Base-by-base conservation (phyloP, 768 basidiomycete species). In the Xerocomus potaroensis region DNA sequence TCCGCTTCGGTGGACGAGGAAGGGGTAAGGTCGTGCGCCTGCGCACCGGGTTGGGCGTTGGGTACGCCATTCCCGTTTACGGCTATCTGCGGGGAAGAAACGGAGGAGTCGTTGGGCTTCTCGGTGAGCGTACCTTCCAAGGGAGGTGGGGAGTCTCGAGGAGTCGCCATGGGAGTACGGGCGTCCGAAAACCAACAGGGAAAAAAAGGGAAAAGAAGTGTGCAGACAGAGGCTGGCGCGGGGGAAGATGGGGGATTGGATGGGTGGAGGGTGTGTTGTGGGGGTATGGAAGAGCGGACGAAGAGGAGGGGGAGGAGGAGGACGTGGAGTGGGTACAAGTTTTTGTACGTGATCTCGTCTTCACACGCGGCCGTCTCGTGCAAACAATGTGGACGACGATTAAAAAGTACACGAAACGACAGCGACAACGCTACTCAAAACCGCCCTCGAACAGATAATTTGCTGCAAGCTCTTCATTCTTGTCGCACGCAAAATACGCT, bases 401-500 rank as follows among this genome's bases (percentile, higher is more conserved):
- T 40, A 16, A 31, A 30, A 31, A 24, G n/a, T 33, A 29, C 29
- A 31, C 38, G 10, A 27, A n/a, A n/a, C n/a, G n/a, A n/a, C n/a
- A n/a, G n/a, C n/a, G n/a, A 5, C 9, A 10, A 11, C n/a, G 31
- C 44, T 26, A 36, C 27, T 41, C 34, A 24, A 54, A 15, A 78
- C 82, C 1, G 81, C 82, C 3, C 58, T 95, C 93, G 53, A 97
- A 94, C 57, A 97, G 67, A 58, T 84, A 95, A 61, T 96, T 96
- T 12, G 95, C 96, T 8, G 96, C 93, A 16, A 94, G 69, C 62
- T 97, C 92, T 69, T 98, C 96, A 61, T 98, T 92, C 77, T 90
- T 92, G 65, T 92, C 96, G 66, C 94, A 97, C 2, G 84, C 88
- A 62, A 95, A 80, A 68, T 89, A 99, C 1, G 96, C 96, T 66